Conservation (phyloP, 805 yeast species). For the Metschnikowia amazonensis region DNA sequence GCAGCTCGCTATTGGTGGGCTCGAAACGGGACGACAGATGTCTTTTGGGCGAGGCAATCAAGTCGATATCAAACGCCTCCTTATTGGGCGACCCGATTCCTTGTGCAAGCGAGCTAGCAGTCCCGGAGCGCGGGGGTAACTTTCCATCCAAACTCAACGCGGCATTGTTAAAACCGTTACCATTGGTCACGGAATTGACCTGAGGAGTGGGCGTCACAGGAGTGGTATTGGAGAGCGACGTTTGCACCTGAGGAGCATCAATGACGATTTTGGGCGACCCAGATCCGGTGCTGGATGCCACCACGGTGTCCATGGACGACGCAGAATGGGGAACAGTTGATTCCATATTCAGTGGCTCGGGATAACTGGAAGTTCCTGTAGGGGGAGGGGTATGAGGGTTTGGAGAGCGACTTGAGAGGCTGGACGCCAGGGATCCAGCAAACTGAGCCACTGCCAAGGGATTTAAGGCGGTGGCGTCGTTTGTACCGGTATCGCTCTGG, state of each 20-base stretch:
- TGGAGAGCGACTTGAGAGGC: neutral
- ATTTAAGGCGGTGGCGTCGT: neutral
- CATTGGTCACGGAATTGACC: neutral
- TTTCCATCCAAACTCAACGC: constrained; percentile 13
- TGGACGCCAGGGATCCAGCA: constrained; percentile 4
- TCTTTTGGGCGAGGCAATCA: constrained; percentile 76
- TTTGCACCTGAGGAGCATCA: constrained; percentile 17
- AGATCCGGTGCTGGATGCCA: constrained; percentile 12
- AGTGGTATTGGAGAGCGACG: constrained; percentile 14
- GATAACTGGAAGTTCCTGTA: neutral
- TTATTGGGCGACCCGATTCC: constrained; percentile 57
- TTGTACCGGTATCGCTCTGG: neutral
- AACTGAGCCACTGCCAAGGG: constrained; percentile 5
- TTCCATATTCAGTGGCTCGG: constrained; percentile 8
- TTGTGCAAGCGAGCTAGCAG: constrained; percentile 47
- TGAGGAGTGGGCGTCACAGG: constrained; percentile 19
- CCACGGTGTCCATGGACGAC: neutral
- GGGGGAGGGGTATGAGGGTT: constrained; percentile 5
- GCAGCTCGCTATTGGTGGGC: constrained; percentile 47
- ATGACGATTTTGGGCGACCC: constrained; percentile 19
- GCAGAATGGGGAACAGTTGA: neutral
- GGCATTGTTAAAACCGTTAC: neutral
- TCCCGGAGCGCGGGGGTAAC: constrained; percentile 18
- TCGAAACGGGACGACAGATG: constrained; percentile 92
- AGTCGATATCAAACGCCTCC: constrained; percentile 70